These are phyloP conservation scores for Gnetum montanum DNA, from an alignment of 75 land plant genomes.

Conservation along the genomic window DNA sequence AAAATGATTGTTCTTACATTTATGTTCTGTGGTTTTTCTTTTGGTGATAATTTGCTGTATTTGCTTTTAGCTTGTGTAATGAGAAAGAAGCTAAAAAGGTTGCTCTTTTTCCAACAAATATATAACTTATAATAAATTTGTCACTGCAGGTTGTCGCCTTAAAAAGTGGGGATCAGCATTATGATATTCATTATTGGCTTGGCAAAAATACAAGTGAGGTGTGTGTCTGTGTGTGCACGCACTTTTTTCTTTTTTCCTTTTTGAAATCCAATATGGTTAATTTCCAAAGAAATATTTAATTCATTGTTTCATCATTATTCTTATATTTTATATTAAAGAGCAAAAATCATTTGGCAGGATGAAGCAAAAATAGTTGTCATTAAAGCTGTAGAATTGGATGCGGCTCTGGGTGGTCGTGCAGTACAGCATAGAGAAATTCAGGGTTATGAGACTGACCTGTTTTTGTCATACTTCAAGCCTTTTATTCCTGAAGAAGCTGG, in stretches of 20 bases:
- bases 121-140: not conserved
- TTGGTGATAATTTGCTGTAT: no score
- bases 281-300: no score
- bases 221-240: not conserved
- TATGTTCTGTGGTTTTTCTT: no score
- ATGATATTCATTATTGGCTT: slow-evolving; percentile 41
- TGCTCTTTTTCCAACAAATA: no score
- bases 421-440: slow-evolving; percentile 25
- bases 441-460: slow-evolving; percentile 19
- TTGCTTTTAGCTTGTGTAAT: no score
- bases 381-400: slow-evolving; percentile 27
- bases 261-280: no score
- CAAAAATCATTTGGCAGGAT: slow-evolving; percentile 13
- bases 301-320: no score
- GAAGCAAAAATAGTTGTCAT: slow-evolving; percentile 16
- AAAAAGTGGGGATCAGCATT: slow-evolving; percentile 31
- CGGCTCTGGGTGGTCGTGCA: slow-evolving; percentile 28
- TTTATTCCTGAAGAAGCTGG: slow-evolving; percentile 35
- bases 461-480: slow-evolving; percentile 29
- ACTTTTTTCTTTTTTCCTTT: no score
- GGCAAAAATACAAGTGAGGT: slow-evolving; percentile 45
- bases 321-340: not conserved
- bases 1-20: no score
- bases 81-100: no score
- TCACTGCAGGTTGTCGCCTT: not conserved